Conservation (phyloP, 2,329 filamentous ascomycete species). For the Aureobasidium sp. region DNA sequence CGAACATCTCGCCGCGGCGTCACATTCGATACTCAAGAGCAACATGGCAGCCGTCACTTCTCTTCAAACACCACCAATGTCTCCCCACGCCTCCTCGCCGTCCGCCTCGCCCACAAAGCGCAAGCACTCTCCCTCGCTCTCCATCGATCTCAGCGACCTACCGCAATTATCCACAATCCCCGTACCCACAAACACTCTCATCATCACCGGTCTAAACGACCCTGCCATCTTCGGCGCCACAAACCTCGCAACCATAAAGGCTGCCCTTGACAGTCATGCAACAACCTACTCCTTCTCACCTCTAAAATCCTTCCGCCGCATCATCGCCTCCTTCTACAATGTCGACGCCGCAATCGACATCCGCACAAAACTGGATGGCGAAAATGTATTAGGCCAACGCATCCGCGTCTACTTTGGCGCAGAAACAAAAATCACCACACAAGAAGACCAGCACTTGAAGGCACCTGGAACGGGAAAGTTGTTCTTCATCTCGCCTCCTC, state of each 20-base stretch:
- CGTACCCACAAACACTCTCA: constrained; percentile 72
- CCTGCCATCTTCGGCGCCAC: constrained; percentile 65
- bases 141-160: constrained; percentile 66
- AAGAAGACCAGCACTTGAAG: constrained; percentile 40
- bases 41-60: background rate
- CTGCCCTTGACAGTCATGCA: constrained; percentile 62
- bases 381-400: constrained; percentile 62
- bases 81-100: constrained; percentile 3
- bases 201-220: constrained; percentile 73
- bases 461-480: constrained; percentile 53
- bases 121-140: constrained; percentile 45
- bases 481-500: constrained; percentile 61
- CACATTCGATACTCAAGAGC: background rate
- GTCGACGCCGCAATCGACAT: constrained; percentile 63
- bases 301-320: constrained; percentile 74
- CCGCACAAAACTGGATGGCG: constrained; percentile 65
- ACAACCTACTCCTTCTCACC: constrained; percentile 71
- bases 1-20: background rate
- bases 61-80: background rate
- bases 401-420: constrained; percentile 59
- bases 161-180: constrained; percentile 65
- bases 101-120: constrained; percentile 15
- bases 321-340: constrained; percentile 70
- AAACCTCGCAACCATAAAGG: constrained; percentile 66
- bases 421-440: constrained; percentile 41